Evolutionary conservation across 331 rosid species (phyloP), one percentile per base, ranked within the genome.

Genomic region (Cydonia oblonga): DNA sequence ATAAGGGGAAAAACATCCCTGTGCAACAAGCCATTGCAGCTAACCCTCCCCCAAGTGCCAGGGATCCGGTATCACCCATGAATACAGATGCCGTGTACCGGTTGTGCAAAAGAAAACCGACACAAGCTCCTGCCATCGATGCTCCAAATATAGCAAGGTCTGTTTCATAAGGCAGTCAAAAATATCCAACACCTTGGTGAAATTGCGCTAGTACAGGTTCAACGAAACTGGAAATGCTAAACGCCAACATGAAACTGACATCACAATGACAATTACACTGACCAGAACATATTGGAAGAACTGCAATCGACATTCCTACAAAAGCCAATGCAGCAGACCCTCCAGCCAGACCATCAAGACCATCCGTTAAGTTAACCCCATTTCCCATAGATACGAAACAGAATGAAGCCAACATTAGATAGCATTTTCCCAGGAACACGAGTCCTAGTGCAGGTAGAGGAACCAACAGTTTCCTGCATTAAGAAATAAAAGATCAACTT

Each of bases 81-180:
- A 86, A 83, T 52, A 93, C 72, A 20, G 97, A 93, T 60, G 98
- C 98, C 78, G 76, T 93, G 84, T 86, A 85, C 68, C 96, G 86
- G 78, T 93, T 91, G 88, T 93, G 90, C 78, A 91, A 83, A 78
- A 93, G 98, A 86, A 93, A 93, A 67, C 98, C 98, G 66, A 86
- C 96, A 81, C 98, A 93, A 62, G 98, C 91, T 83, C 98, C 98
- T 59, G 97, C 97, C 98, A 93, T 91, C 75, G 98, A 93, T 71
- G 96, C 97, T 77, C 98, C 98, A 80, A 93, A 93, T 75, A 91
- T 79, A 26, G 97, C 87, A 76, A 93, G 90, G 62, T 88, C 98
- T 93, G 91, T 84, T 71, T 71, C 33, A 35, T 57, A 40, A 40
- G 46, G 46, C 46, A 40, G 46, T 40, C 14, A 40, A 40, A 40